phyloP scores from a whole-genome alignment of 2,329 filamentous ascomycete genomes.

The Zasmidium cellare region DNA sequence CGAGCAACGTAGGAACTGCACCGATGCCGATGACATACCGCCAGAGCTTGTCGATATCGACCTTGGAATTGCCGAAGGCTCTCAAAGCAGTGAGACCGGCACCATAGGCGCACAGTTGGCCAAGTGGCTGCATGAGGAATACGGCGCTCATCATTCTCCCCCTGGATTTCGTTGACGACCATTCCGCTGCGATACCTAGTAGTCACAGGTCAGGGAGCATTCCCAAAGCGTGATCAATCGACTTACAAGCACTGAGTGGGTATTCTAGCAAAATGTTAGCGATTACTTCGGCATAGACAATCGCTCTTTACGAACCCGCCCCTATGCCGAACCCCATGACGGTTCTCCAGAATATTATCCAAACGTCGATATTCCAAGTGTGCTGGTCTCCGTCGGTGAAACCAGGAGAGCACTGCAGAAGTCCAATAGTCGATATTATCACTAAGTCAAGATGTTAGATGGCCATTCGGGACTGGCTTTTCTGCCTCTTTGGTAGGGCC shows the following conservation, averaged over 20 bases:
- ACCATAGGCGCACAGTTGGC: slow-evolving; percentile 36
- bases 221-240: no score
- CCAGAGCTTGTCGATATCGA: slow-evolving; percentile 41
- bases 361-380: slow-evolving; percentile 40
- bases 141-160: slow-evolving; percentile 44
- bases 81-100: slow-evolving; percentile 19
- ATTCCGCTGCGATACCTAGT: slow-evolving; percentile 38
- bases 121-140: slow-evolving; percentile 45
- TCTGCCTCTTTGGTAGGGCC: no score
- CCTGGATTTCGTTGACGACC: slow-evolving; percentile 38
- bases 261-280: slow-evolving; percentile 25
- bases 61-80: slow-evolving; percentile 28
- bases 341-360: slow-evolving; percentile 42
- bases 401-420: slow-evolving; percentile 38
- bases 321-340: slow-evolving; percentile 43
- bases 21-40: slow-evolving; percentile 43
- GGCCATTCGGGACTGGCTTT: no score
- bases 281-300: no score
- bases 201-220: no score
- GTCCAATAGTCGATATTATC: slow-evolving; percentile 40
- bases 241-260: slow-evolving; percentile 37
- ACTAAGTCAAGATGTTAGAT: slow-evolving; percentile 25
- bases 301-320: slow-evolving; percentile 19
- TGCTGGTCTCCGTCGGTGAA: slow-evolving; percentile 22
- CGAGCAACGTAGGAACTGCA: slow-evolving; percentile 39